Evolutionary conservation across 106 monocot genomes (phyloP).

Genomic region (Cymbidium sinense): DNA sequence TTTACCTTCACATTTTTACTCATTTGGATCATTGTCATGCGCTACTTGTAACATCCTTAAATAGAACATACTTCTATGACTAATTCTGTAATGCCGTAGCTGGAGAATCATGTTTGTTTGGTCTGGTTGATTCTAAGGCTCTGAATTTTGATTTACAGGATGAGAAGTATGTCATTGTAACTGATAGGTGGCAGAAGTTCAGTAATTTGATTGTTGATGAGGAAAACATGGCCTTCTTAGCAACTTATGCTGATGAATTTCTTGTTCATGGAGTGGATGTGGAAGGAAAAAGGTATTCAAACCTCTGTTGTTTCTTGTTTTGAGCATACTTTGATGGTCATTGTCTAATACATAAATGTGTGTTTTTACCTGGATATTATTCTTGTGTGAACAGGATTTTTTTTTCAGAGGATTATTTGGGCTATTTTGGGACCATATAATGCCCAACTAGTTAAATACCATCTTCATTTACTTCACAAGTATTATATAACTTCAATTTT

Average conservation of each 20-base stretch:
- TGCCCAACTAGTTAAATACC: neutral
- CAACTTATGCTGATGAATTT: slow-evolving; percentile 81
- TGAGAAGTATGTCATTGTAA: slow-evolving; percentile 79
- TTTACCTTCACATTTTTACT: neutral
- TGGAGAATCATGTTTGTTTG: neutral
- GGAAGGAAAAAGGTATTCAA: slow-evolving; percentile 82
- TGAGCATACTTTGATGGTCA: neutral
- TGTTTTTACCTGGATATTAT: neutral
- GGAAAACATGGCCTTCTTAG: slow-evolving; percentile 47
- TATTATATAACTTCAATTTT: neutral
- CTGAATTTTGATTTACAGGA: slow-evolving; percentile 26
- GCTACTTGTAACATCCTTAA: neutral
- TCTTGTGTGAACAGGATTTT: neutral
- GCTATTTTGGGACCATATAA: neutral
- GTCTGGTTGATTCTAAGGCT: neutral
- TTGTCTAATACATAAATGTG: neutral
- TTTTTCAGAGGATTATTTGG: neutral
- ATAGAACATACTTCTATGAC: neutral
- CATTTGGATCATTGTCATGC: neutral
- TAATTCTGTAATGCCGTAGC: neutral
- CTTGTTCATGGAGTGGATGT: slow-evolving; percentile 99
- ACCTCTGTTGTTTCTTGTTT: neutral
- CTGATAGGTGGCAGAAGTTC: slow-evolving; percentile 95
- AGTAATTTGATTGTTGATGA: slow-evolving; percentile 72
- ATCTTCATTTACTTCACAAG: neutral